These are phyloP conservation scores for Nannizzia gypsea DNA, from an alignment of 2,329 filamentous ascomycete genomes.

Conservation along the genomic window DNA sequence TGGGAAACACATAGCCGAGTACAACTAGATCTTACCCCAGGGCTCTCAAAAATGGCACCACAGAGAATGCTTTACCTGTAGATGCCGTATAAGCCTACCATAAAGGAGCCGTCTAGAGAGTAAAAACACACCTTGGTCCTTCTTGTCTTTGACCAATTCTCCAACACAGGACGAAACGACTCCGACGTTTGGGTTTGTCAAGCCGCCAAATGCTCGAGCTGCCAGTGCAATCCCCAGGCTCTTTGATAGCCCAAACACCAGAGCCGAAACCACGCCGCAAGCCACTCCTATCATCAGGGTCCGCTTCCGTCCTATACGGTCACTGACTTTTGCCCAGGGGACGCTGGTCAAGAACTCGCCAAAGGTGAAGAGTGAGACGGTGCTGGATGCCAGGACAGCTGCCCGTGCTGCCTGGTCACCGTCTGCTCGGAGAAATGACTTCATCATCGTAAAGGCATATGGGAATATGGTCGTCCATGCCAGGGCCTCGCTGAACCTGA, in stretches of 20 bases:
- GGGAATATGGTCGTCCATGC: constrained; percentile 12
- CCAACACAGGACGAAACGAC: constrained; percentile 9
- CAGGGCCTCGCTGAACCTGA: constrained; percentile 11
- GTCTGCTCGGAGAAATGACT: not conserved
- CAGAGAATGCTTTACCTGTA: constrained; percentile 9
- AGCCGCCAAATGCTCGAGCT: constrained; percentile 8
- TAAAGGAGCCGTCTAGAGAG: not conserved
- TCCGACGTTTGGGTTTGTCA: constrained; percentile 10
- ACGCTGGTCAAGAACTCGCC: constrained; percentile 10
- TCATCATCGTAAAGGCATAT: constrained; percentile 9
- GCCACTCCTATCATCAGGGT: constrained; percentile 8
- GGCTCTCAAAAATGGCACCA: constrained; percentile 10
- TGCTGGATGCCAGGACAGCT: constrained; percentile 5
- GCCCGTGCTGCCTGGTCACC: not conserved
- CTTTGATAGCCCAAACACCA: constrained; percentile 8
- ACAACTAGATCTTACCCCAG: constrained; percentile 7
- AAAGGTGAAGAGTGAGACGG: constrained; percentile 10
- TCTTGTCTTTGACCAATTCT: constrained; percentile 6
- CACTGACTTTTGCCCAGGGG: constrained; percentile 9
- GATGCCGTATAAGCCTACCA: not conserved
- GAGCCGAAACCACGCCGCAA: constrained; percentile 6
- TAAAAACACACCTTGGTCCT: constrained; percentile 4
- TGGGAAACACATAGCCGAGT: not conserved
- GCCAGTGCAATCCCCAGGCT: not conserved
- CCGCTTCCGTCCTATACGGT: constrained; percentile 9